phyloP scores from a whole-genome alignment of 1,284 basidiomycete species.

The Irpex rosettiformis region DNA sequence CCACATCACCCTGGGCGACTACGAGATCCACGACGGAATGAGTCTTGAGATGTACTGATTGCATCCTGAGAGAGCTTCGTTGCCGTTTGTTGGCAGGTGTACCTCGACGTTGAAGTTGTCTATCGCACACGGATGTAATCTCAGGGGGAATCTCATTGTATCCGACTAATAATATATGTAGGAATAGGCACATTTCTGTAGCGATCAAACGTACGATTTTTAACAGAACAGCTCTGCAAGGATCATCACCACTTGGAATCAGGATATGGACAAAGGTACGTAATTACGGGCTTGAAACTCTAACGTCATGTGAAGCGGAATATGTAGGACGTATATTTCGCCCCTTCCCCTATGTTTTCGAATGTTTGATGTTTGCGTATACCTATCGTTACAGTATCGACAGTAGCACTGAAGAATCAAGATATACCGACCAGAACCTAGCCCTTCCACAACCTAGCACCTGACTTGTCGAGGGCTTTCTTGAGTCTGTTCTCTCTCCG shows the following conservation, averaged over 20 bases:
- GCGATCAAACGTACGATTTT: not conserved
- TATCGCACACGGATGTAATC: not conserved
- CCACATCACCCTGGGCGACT: constrained; percentile 91
- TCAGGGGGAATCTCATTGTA: not conserved
- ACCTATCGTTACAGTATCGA: no score
- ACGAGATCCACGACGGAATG: constrained; percentile 94
- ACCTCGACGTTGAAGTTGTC: not conserved
- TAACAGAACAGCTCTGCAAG: not conserved
- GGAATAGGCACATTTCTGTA: constrained; percentile 1
- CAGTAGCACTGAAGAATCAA: no score
- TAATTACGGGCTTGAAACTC: no score
- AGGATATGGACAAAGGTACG: no score
- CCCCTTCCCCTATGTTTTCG: no score
- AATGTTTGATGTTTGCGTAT: no score
- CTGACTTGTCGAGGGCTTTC: constrained; percentile 39
- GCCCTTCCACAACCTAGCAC: constrained; percentile 31
- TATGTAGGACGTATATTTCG: no score
- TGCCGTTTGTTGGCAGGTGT: not conserved
- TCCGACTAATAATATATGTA: not conserved
- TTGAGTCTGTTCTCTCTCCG: constrained; percentile 36
- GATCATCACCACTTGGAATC: not conserved
- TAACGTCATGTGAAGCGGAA: no score
- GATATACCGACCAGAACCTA: not conserved
- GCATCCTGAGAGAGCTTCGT: not conserved
- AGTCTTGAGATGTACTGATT: constrained; percentile 86